phyloP scores from a whole-genome alignment of 768 basidiomycete genomes.

The Serpula lacrymans region DNA sequence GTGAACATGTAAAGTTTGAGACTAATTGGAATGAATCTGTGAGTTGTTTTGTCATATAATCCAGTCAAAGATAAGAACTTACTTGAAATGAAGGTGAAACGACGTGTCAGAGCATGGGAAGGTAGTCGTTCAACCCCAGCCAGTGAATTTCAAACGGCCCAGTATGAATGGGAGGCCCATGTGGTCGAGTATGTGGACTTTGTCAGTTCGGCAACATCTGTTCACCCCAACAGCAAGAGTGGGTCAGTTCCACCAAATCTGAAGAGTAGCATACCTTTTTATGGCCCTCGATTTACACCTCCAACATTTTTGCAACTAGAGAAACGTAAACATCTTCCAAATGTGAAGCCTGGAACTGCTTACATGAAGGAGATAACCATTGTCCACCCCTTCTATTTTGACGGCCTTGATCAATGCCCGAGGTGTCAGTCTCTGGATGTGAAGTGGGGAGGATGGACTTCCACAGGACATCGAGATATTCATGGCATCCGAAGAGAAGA shows the following conservation, averaged over 20 bases:
- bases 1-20: background rate
- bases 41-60: no score
- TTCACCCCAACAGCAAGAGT: constrained; percentile 4
- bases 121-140: background rate
- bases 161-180: constrained; percentile 19
- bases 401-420: no score
- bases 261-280: constrained; percentile 10
- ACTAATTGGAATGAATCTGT: constrained; percentile 1
- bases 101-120: background rate
- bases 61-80: constrained; percentile 1
- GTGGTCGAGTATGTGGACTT: constrained; percentile 18
- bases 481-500: no score
- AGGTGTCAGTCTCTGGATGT: no score
- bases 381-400: no score
- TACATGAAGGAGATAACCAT: no score
- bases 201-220: constrained; percentile 9
- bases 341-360: no score
- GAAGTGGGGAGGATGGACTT: no score
- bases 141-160: constrained; percentile 2
- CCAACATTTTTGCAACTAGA: constrained; percentile 11
- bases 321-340: no score
- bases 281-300: constrained; percentile 20
- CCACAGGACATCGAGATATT: background rate
- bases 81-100: constrained; percentile 2
- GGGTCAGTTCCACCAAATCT: constrained; percentile 1